Evolutionary conservation across 129 eudicot genomes (phyloP), one percentile per base, ranked within the genome.

Genomic region (Flaveria ramosissima): DNA sequence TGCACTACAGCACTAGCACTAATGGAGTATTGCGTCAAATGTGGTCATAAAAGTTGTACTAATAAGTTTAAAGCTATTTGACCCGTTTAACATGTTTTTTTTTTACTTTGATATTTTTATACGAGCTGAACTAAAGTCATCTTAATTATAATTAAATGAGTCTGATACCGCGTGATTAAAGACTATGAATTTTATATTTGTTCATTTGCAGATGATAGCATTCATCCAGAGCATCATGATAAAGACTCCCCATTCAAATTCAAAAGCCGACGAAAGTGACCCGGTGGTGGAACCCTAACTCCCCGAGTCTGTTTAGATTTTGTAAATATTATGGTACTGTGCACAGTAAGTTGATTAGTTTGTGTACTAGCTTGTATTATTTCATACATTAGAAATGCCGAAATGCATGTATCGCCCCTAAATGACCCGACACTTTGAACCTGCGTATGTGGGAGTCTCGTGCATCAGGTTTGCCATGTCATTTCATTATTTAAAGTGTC

Each of bases 151-250:
- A 6, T 32, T 32, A 32, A 32, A 32, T 5, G 41, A 36, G 41
- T 36, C 7, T 6, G 7, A 36, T 36, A 5, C 7, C 0, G 41
- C 7, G 1, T 36, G 41, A 36, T 36, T 36, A 36, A 36, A 36
- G 41, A 36, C 7, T 5, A 36, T 0, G 41, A 36, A 4, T 36
- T 36, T 36, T 7, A 36, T 8, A 10, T 45, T 55, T 47, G 23
- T 70, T 71, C 24, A 55, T 77, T 23, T 80, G 84, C 77, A 90
- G 96, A 83, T 86, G 89, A 78, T 88, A 62, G 93, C 91, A 19
- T 88, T 90, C 46, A 30, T 84, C 39, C 88, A 82, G 56, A 86
- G 91, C 80, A 23, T 80, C 76, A 72, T 72, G 85, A 90, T 90
- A 61, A 82, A 46, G 84, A 57, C 82, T 70, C 85, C 78, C 1